Evolutionary conservation across 1,139 yeast species (phyloP), one percentile per base, ranked within the genome.

Genomic region (Magnusiomyces fungicola): DNA sequence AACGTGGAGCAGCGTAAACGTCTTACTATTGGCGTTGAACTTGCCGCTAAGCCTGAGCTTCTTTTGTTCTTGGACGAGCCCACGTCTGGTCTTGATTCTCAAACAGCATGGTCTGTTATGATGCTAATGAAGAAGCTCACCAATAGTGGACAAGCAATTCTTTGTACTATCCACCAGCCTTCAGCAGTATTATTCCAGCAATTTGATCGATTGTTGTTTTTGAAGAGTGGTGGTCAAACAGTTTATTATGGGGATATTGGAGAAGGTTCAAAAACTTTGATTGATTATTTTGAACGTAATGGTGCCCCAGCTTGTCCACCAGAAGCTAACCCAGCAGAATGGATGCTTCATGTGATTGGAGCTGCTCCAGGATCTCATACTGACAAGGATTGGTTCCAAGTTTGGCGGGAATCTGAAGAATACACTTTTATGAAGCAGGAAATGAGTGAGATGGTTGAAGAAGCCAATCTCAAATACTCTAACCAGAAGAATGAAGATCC

Each of bases 21-120:
- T 64, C 73, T 86, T 58, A 83, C 95, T 21, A 81, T 84, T 63
- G 90, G 95, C 57, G 94, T 88, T 51, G 96, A 88, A 62, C 71
- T 88, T 52, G 94, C 88, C 42, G 95, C 96, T 24, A 87, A 84
- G 64, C 96, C 96, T 3, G 81, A 83, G 56, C 72, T 88, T 51
- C 70, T 88, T 54, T 71, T 88, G 50, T 88, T 88, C 68, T 74
- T 88, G 61, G 96, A 88, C 69, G 96, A 88, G 65, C 96, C 96
- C 9, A 88, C 96, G 22, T 87, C 96, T 5, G 96, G 96, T 62
- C 73, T 88, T 57, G 96, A 88, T 64, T 86, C 96, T 23, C 95
- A 87, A 68, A 83, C 95, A 50, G 95, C 96, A 7, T 85, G 95
- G 95, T 79, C 92, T 22, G 80, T 84, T 60, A 80, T 87, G 65